Evolutionary conservation across 2,329 filamentous ascomycete species (phyloP), one percentile per base, ranked within the genome.

Genomic region (Tolypocladium album): DNA sequence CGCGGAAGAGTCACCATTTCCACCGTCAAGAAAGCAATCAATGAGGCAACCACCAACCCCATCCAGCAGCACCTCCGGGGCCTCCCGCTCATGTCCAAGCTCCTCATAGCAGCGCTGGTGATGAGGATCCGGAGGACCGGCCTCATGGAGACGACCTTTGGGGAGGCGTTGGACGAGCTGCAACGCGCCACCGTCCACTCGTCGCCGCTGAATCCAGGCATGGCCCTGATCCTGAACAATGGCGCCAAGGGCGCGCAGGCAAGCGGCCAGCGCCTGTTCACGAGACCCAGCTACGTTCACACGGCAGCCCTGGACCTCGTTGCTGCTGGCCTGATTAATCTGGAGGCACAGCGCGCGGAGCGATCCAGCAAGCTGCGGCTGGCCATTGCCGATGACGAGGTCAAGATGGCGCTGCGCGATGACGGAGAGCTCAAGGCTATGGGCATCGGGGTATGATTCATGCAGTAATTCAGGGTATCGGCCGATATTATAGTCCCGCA

Each of bases 1-100:
- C 67, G 67, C 13, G 69, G 75, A 60, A 83, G 87, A 58, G 94
- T 99, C 47, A 97, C 92, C 1, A 97, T 97, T 68, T 86, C 89
- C 58, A 97, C 91, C 4, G 89, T 97, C 72, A 96, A 96, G 73
- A 87, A 90, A 69, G 94, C 94, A 42, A 97, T 99, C 73, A 90
- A 89, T 68, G 94, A 99, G 76, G 92, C 93, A 6, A 97, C 93
- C 0, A 92, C 89, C 4, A 96, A 90, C 60, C 94, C 94, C 2
- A 79, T 97, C 61, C 93, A 97, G 70, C 90, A 94, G 71, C 92
- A 92, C 69, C 82, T 99, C 42, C 88, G 91, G 57, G 83, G 86
- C 22, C 82, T 97, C 27, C 90, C 94, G 0, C 81, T 97, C 50
- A 83, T 87, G 34, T 87, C 88, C 15, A 97, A 97, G 70, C 79